Percentiles rank a stretch among this genome's conserved stretches.
These are phyloP conservation scores for Metschnikowia cubensis DNA, from an alignment of 805 yeast species.

Conservation along the genomic window DNA sequence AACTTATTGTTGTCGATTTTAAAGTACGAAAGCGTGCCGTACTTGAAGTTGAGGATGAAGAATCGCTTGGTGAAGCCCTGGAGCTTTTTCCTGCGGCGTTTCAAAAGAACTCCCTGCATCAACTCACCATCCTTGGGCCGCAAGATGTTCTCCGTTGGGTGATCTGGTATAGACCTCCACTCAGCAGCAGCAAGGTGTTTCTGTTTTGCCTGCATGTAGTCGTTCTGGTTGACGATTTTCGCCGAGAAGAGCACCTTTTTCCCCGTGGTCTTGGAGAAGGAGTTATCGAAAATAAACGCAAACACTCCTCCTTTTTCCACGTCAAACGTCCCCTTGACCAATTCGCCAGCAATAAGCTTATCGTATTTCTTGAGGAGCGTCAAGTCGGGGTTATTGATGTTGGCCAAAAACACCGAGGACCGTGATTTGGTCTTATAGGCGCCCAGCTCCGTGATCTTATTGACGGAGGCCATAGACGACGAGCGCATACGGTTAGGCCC, in stretches of 20 bases:
- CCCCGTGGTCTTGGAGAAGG: slow-evolving; percentile 79
- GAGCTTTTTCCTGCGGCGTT: slow-evolving; percentile 72
- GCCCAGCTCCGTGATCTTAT: slow-evolving; percentile 29
- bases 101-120: slow-evolving; percentile 72
- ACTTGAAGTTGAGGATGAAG: slow-evolving; percentile 76
- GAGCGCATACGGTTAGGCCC: slow-evolving; percentile 19
- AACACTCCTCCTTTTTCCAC: slow-evolving; percentile 63
- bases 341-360: slow-evolving; percentile 49
- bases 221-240: slow-evolving; percentile 15
- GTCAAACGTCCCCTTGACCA: slow-evolving; percentile 58
- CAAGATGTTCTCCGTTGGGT: slow-evolving; percentile 15
- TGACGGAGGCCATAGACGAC: slow-evolving; percentile 32
- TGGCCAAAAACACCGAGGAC: slow-evolving; percentile 34
- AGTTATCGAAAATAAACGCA: slow-evolving; percentile 90
- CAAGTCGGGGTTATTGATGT: slow-evolving; percentile 40
- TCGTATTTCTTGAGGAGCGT: slow-evolving; percentile 56
- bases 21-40: slow-evolving; percentile 81
- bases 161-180: slow-evolving; percentile 1
- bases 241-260: slow-evolving; percentile 71
- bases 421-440: slow-evolving; percentile 34
- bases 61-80: slow-evolving; percentile 86
- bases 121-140: slow-evolving; percentile 62
- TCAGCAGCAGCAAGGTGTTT: not conserved
- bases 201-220: not conserved
- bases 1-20: slow-evolving; percentile 67